These are phyloP conservation scores for Cladosporium sp. DNA, from an alignment of 2,329 filamentous ascomycete species.

Conservation along the genomic window DNA sequence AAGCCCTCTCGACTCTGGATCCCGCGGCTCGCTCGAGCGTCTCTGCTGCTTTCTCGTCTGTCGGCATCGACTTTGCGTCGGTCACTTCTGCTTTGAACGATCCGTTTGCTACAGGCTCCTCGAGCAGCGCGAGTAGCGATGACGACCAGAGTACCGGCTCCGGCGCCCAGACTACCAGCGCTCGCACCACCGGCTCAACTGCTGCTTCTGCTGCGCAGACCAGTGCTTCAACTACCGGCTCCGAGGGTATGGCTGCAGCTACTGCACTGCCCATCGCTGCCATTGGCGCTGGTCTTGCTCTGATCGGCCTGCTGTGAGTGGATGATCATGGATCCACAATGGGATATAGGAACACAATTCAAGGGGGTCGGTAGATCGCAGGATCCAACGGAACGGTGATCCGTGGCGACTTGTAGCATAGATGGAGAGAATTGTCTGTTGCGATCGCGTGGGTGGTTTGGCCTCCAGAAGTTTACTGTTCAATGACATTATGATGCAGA, in stretches of 20 bases:
- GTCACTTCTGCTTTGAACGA: background rate
- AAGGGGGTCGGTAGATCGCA: background rate
- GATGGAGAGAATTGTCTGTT: background rate
- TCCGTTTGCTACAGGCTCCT: background rate
- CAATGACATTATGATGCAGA: background rate
- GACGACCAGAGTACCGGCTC: background rate
- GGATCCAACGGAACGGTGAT: background rate
- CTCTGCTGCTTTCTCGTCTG: background rate
- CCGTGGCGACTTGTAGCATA: background rate
- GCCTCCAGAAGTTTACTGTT: background rate
- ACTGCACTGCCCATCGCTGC: slow-evolving; percentile 9
- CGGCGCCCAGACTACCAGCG: background rate
- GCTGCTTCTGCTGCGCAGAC: background rate
- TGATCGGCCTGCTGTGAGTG: slow-evolving; percentile 3
- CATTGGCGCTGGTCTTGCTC: slow-evolving; percentile 7
- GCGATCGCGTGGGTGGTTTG: background rate
- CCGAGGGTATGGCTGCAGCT: slow-evolving; percentile 13
- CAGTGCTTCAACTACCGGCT: slow-evolving; percentile 2
- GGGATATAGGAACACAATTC: background rate
- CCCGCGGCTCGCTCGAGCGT: slow-evolving; percentile 12
- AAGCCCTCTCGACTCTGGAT: background rate
- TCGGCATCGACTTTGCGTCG: background rate
- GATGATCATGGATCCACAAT: background rate
- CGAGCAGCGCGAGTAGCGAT: background rate
- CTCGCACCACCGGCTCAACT: background rate